phyloP scores from a whole-genome alignment of 805 yeast genomes.

The Yarrowia sp. region DNA sequence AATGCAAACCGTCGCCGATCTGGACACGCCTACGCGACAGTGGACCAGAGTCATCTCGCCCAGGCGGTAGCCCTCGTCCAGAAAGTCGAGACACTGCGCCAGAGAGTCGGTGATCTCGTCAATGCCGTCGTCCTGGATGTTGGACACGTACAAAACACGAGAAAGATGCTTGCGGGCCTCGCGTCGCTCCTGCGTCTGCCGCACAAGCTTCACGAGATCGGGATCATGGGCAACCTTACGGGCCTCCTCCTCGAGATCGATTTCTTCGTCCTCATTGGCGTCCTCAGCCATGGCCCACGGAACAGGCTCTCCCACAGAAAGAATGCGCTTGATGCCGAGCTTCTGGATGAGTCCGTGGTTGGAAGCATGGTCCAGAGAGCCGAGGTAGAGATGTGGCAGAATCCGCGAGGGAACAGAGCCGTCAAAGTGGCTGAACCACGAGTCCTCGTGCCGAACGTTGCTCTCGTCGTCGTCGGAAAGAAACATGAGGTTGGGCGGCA shows the following conservation, averaged over 20 bases:
- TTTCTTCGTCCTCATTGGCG: slow-evolving; percentile 21
- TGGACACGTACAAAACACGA: slow-evolving; percentile 60
- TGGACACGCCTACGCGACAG: slow-evolving; percentile 92
- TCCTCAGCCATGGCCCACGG: slow-evolving; percentile 49
- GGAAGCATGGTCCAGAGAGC: slow-evolving; percentile 79
- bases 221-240: slow-evolving; percentile 14
- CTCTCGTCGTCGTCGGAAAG: slow-evolving; percentile 7
- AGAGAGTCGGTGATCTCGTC: slow-evolving; percentile 67
- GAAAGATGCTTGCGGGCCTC: slow-evolving; percentile 39
- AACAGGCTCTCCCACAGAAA: slow-evolving; percentile 81
- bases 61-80: slow-evolving; percentile 51
- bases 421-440: slow-evolving; percentile 41
- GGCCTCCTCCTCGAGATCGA: slow-evolving; percentile 14
- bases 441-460: background rate
- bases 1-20: slow-evolving; percentile 93
- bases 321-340: slow-evolving; percentile 68
- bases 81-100: slow-evolving; percentile 61
- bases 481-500: slow-evolving; percentile 12
- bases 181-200: slow-evolving; percentile 16
- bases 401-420: slow-evolving; percentile 85
- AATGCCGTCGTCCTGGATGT: slow-evolving; percentile 87
- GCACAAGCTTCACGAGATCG: slow-evolving; percentile 1
- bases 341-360: slow-evolving; percentile 58
- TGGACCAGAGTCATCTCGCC: slow-evolving; percentile 68
- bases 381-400: slow-evolving; percentile 78